Evolutionary conservation across 352 stramenopile genomes (phyloP).

Genomic region (Phytophthora aleatoria): DNA sequence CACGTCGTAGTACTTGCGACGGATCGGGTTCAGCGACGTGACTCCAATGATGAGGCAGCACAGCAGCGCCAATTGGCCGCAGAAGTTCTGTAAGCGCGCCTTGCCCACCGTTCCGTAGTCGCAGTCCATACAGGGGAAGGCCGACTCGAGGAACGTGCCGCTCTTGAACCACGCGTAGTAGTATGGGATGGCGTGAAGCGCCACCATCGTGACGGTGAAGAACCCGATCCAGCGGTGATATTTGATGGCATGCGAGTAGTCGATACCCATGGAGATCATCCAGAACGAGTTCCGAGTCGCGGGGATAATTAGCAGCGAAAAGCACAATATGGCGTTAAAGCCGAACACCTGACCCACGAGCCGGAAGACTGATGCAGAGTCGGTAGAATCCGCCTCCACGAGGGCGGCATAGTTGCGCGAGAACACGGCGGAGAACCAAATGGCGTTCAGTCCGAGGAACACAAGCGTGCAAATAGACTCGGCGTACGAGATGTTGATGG

Average conservation of each 20-base stretch:
- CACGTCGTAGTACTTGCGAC: slow-evolving; percentile 79
- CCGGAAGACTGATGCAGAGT: slow-evolving; percentile 48
- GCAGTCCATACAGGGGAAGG: slow-evolving; percentile 73
- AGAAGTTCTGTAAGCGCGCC: slow-evolving; percentile 76
- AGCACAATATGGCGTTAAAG: slow-evolving; percentile 79
- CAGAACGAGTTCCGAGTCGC: slow-evolving; percentile 82
- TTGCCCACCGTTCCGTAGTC: slow-evolving; percentile 72
- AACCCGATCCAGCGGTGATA: slow-evolving; percentile 89
- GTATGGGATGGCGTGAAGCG: slow-evolving; percentile 72
- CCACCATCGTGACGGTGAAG: slow-evolving; percentile 68
- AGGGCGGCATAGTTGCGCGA: slow-evolving; percentile 64
- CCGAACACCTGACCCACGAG: slow-evolving; percentile 67
- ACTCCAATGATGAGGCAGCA: slow-evolving; percentile 76
- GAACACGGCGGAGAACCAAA: slow-evolving; percentile 85
- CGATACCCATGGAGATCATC: slow-evolving; percentile 83
- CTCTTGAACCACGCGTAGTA: slow-evolving; percentile 70
- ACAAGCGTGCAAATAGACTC: slow-evolving; percentile 70
- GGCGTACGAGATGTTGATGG: slow-evolving; percentile 80
- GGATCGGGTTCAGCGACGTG: slow-evolving; percentile 75
- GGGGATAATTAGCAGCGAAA: slow-evolving; percentile 65
- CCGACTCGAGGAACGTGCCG: slow-evolving; percentile 56
- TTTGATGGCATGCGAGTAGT: slow-evolving; percentile 89
- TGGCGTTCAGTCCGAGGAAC: slow-evolving; percentile 77
- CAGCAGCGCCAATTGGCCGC: slow-evolving; percentile 67
- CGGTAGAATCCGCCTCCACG: slow-evolving; percentile 50